Evolutionary conservation across 768 basidiomycete species (phyloP), one percentile per base, ranked within the genome.

Genomic region (Boletus vermiculosoides): DNA sequence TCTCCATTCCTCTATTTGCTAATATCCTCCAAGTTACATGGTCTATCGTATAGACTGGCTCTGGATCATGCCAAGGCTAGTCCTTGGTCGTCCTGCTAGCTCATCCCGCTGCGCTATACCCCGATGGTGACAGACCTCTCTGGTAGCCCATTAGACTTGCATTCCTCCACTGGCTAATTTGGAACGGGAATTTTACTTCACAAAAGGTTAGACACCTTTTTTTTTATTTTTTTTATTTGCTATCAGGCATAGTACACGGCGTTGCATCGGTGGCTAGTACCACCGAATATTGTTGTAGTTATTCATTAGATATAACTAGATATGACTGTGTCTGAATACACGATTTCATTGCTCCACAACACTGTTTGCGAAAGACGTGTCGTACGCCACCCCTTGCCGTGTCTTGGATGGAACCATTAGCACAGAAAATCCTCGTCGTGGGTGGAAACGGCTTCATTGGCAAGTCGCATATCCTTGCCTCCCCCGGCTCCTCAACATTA

Each of bases 401-500:
- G 48, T 55, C 23, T 40, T 33, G 6, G 15, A 70, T 70, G 68
- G n/a, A 53, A 52, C 52, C 60, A 40, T n/a, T 78, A 23, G 54
- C 78, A 51, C 81, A 77, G 52, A 88, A 79, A 66, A 80, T 98
- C 37, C 84, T 98, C n/a, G 93, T 99, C 41, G 83, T 98, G 2
- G 97, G 97, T n/a, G 97, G 97, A 45, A 97, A 97, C 76, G 97
- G 97, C 6, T 98, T 97, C 77, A 85, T 99, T 66, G 96, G 95
- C 90, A 61, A 58, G 75, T 57, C 12, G 75, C 22, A 0, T 16
- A 36, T 22, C 28, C 25, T 56, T 51, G 44, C 31, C 23, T 28
- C 22, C 28, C n/a, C n/a, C n/a, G n/a, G n/a, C n/a, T 28, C 28
- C 58, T 20, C 18, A 16, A 34, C 55, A 33, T 30, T 36, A 33